Evolutionary conservation across 2,329 filamentous ascomycete species (phyloP).

Genomic region (Ophiostoma australiae): DNA sequence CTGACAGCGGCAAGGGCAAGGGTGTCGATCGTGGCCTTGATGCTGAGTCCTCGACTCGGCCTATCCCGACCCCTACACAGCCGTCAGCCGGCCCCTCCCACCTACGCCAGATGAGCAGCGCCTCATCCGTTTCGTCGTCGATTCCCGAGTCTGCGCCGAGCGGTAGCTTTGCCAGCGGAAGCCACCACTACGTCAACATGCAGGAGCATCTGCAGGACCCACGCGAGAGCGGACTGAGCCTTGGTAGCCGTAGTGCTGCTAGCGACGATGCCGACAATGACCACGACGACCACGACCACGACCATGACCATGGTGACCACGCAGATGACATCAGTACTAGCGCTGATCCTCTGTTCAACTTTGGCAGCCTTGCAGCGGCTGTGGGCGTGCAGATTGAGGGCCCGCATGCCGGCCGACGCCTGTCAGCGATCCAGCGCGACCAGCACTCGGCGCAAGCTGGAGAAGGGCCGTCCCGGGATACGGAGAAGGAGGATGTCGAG

Average conservation of each 20-base stretch:
- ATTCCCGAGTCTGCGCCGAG: slow-evolving; percentile 54
- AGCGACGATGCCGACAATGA: slow-evolving; percentile 31
- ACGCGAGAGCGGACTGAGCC: slow-evolving; percentile 51
- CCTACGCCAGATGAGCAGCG: slow-evolving; percentile 77
- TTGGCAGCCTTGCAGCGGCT: slow-evolving; percentile 78
- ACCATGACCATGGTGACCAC: slow-evolving; percentile 34
- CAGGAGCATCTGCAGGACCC: slow-evolving; percentile 41
- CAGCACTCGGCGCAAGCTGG: slow-evolving; percentile 21
- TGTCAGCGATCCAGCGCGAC: slow-evolving; percentile 32
- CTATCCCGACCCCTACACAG: slow-evolving; percentile 43
- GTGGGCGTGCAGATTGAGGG: slow-evolving; percentile 62
- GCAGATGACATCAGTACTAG: slow-evolving; percentile 40
- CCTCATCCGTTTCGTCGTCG: slow-evolving; percentile 78
- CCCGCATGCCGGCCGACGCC: slow-evolving; percentile 38
- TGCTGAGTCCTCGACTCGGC: slow-evolving; percentile 33
- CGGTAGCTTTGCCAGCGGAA: slow-evolving; percentile 39
- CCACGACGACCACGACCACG: not conserved
- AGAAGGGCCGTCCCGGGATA: not conserved
- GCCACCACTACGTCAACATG: slow-evolving; percentile 32
- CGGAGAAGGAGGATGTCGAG: slow-evolving; percentile 1
- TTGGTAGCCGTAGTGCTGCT: slow-evolving; percentile 35
- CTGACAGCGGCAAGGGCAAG: slow-evolving; percentile 57
- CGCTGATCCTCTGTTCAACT: slow-evolving; percentile 83
- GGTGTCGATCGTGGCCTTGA: slow-evolving; percentile 53
- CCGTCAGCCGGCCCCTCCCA: slow-evolving; percentile 61